A percentile compares a stretch with the other conserved stretches of the same genome.
Evolutionary conservation across 2,329 filamentous ascomycete species (phyloP).

Genomic region (Talaromyces sp.): DNA sequence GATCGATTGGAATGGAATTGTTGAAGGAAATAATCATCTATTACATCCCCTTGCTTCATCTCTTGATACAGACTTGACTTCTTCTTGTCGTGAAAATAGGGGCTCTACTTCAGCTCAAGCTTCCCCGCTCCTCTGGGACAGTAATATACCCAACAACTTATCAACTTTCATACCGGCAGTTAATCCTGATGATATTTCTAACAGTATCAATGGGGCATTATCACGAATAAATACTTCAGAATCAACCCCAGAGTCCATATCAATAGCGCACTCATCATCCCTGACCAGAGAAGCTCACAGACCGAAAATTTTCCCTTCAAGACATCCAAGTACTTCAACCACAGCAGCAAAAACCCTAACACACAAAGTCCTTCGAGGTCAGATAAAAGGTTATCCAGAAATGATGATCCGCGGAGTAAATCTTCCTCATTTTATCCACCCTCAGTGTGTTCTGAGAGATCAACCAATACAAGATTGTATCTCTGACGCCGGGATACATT

Average conservation of each 20-base stretch:
- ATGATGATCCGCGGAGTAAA: constrained; percentile 4
- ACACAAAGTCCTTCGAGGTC: constrained; percentile 3
- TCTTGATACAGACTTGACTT: neutral
- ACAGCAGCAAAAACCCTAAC: constrained; percentile 2
- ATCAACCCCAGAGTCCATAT: neutral
- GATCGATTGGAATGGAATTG: neutral
- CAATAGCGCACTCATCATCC: too few relatives aligned
- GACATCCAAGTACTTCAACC: neutral
- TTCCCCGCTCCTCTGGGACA: neutral
- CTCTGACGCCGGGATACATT: constrained; percentile 5
- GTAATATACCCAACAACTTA: neutral
- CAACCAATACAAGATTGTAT: constrained; percentile 2
- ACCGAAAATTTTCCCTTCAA: neutral
- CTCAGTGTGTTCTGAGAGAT: constrained; percentile 6
- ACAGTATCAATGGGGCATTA: neutral
- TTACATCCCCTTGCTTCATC: neutral
- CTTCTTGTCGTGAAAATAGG: neutral
- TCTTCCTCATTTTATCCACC: constrained; percentile 15
- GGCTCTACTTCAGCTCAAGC: neutral
- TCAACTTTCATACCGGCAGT: neutral
- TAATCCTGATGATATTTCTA: neutral
- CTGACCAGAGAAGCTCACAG: neutral
- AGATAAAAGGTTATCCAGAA: constrained; percentile 8
- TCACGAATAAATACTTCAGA: neutral
- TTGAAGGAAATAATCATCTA: neutral